Percentiles rank a stretch among this genome's conserved stretches.
Conservation (phyloP, 2,329 filamentous ascomycete species). For the Tetracladium maxilliforme region DNA sequence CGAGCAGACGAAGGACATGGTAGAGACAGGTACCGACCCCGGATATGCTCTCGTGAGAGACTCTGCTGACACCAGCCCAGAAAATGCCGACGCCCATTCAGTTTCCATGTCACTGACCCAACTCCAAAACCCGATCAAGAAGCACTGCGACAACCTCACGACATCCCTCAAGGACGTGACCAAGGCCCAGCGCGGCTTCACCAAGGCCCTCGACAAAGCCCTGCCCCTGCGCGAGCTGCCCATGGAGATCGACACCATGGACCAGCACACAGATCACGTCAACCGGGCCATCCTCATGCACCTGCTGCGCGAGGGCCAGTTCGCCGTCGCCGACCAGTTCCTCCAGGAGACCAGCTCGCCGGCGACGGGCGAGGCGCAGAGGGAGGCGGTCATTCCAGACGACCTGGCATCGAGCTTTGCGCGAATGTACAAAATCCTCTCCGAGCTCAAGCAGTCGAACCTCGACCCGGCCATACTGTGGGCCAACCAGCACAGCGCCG, state of each 20-base stretch:
- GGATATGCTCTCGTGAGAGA: no score
- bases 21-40: slow-evolving; percentile 47
- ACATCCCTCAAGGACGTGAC: slow-evolving; percentile 73
- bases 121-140: slow-evolving; percentile 73
- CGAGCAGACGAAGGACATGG: slow-evolving; percentile 54
- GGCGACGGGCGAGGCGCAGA: slow-evolving; percentile 18
- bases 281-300: slow-evolving; percentile 96
- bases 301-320: slow-evolving; percentile 85
- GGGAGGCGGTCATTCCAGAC: slow-evolving; percentile 43
- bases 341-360: slow-evolving; percentile 43
- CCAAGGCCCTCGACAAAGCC: slow-evolving; percentile 70
- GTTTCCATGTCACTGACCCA: slow-evolving; percentile 65
- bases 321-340: slow-evolving; percentile 75
- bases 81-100: slow-evolving; percentile 44
- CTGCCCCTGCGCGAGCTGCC: slow-evolving; percentile 46
- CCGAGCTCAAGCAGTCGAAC: slow-evolving; percentile 60
- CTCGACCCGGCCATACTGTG: slow-evolving; percentile 75
- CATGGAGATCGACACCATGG: slow-evolving; percentile 68
- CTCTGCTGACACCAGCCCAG: slow-evolving; percentile 7
- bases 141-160: slow-evolving; percentile 66
- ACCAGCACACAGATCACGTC: slow-evolving; percentile 60
- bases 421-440: slow-evolving; percentile 82
- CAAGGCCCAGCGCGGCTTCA: slow-evolving; percentile 68
- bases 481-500: slow-evolving; percentile 56
- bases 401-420: slow-evolving; percentile 70